A percentile compares a stretch with the other conserved stretches of the same genome.
phyloP scores from a whole-genome alignment of 2,329 filamentous ascomycete species.

The Aspergillus felis region DNA sequence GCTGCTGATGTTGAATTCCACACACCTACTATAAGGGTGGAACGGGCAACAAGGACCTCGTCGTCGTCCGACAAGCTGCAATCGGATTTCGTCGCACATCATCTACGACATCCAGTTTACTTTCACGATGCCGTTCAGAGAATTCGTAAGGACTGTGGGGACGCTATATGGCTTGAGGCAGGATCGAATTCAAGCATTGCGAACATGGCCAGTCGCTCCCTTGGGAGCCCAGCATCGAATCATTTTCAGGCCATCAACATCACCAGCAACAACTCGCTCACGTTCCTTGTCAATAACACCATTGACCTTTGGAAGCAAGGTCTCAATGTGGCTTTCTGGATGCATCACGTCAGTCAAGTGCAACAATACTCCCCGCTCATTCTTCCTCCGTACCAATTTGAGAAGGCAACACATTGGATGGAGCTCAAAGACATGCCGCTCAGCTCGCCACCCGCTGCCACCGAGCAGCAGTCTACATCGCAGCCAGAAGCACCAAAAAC shows the following conservation, averaged over 20 bases:
- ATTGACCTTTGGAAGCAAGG: conserved; percentile 41
- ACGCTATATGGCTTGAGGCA: conserved; percentile 39
- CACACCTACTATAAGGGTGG: conserved; percentile 26
- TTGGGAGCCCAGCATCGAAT: conserved; percentile 8
- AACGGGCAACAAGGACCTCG: conserved; percentile 10
- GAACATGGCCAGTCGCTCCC: conserved; percentile 25
- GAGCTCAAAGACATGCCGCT: conserved; percentile 20
- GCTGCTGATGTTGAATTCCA: conserved; percentile 29
- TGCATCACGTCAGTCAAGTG: conserved; percentile 29
- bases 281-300: conserved; percentile 24
- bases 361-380: conserved; percentile 21
- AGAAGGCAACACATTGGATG: conserved; percentile 38
- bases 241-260: conserved; percentile 15
- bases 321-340: conserved; percentile 36
- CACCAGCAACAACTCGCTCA: conserved; percentile 1
- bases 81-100: conserved; percentile 33
- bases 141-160: conserved; percentile 25
- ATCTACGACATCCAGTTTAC: conserved; percentile 44
- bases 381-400: conserved; percentile 45
- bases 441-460: background rate
- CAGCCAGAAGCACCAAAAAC: conserved; percentile 10
- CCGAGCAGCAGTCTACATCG: background rate
- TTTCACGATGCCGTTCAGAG: conserved; percentile 44
- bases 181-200: conserved; percentile 34
- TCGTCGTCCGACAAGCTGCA: background rate